Conservation (phyloP, 2,329 filamentous ascomycete genomes). For the Penicillium corylophilum region DNA sequence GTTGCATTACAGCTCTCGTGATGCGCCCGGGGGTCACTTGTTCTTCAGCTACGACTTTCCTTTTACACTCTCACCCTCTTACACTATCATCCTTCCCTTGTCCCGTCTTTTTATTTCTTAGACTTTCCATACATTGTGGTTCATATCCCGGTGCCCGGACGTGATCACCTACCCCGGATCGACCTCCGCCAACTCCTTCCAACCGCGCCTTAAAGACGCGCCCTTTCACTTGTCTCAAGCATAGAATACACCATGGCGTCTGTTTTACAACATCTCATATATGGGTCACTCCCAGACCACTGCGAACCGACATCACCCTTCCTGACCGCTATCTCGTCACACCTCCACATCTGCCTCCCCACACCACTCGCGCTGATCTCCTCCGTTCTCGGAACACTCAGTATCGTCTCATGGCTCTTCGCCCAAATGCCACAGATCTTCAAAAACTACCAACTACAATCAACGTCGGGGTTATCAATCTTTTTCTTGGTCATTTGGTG, state of each 20-base stretch:
- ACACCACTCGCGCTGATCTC: constrained; percentile 63
- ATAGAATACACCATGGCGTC: constrained; percentile 27
- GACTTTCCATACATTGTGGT: neutral
- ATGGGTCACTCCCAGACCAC: constrained; percentile 52
- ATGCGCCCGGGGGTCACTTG: constrained; percentile 11
- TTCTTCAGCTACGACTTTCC: neutral
- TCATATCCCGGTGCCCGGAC: neutral
- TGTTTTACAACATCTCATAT: constrained; percentile 27
- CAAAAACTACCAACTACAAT: constrained; percentile 64
- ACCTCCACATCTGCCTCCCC: constrained; percentile 63
- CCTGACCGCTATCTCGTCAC: constrained; percentile 56
- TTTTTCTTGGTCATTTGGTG: constrained; percentile 68
- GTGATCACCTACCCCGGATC: constrained; percentile 6
- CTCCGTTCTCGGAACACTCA: constrained; percentile 59
- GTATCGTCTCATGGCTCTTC: constrained; percentile 67
- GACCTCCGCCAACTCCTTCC: neutral
- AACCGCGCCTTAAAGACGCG: neutral
- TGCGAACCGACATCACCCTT: constrained; percentile 62
- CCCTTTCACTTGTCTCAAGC: neutral
- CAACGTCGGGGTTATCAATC: constrained; percentile 63
- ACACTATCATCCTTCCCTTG: neutral
- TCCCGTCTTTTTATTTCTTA: neutral
- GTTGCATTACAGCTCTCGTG: constrained; percentile 10
- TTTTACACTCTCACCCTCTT: neutral
- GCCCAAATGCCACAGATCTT: constrained; percentile 68